phyloP scores from a whole-genome alignment of 129 eudicot species.

The Heracleum sosnowskyi region DNA sequence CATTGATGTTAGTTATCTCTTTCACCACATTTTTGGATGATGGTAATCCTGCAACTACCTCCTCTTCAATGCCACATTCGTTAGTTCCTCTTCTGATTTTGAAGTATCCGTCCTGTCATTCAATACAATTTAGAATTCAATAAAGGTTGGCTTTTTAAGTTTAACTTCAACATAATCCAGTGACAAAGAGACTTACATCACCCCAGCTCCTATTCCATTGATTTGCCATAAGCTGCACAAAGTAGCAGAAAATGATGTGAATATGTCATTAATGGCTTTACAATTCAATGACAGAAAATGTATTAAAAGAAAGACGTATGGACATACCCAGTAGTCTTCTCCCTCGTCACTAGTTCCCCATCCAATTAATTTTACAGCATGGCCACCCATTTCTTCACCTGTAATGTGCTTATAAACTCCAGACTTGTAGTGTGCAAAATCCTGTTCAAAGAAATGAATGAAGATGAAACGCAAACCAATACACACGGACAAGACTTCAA shows the following conservation, averaged over 20 bases:
- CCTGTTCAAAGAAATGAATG: slow-evolving; percentile 27
- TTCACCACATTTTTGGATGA: slow-evolving; percentile 39
- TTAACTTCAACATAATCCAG: too few species aligned
- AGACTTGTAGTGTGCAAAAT: slow-evolving; percentile 64
- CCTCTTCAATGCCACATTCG: slow-evolving; percentile 62
- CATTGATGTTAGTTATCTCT: slow-evolving; percentile 11
- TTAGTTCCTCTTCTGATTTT: slow-evolving; percentile 63
- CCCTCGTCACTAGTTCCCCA: slow-evolving; percentile 66
- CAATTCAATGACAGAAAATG: neutral
- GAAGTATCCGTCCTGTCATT: slow-evolving; percentile 60
- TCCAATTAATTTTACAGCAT: slow-evolving; percentile 70
- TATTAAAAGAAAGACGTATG: neutral
- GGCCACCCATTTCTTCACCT: slow-evolving; percentile 54
- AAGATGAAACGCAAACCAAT: neutral
- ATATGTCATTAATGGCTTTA: neutral
- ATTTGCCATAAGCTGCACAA: slow-evolving; percentile 53
- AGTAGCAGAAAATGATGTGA: slow-evolving; percentile 2
- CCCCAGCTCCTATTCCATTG: slow-evolving; percentile 78
- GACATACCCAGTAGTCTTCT: slow-evolving; percentile 60
- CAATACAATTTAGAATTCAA: neutral
- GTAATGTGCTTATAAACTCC: slow-evolving; percentile 61
- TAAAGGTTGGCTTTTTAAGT: neutral
- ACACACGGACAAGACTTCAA: neutral
- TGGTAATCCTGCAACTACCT: slow-evolving; percentile 51
- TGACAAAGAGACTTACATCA: slow-evolving; percentile 38